Evolutionary conservation across 768 basidiomycete species (phyloP).

Genomic region (Pisolithus microcarpus): DNA sequence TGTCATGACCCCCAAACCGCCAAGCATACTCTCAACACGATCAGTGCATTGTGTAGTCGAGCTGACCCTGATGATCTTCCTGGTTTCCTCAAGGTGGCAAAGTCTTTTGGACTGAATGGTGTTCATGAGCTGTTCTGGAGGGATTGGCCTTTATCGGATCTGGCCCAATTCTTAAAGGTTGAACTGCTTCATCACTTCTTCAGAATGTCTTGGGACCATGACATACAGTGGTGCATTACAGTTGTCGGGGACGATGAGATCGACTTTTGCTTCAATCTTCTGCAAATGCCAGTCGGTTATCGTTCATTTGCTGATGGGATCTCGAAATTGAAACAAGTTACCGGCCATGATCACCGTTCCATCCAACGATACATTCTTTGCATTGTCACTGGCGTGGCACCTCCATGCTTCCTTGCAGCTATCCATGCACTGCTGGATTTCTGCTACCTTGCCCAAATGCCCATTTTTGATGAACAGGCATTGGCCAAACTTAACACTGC

Average conservation of each 20-base stretch:
- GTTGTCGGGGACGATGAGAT: conserved; percentile 27
- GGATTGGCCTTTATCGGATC: conserved; percentile 29
- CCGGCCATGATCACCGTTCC: conserved; percentile 32
- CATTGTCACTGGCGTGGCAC: conserved; percentile 28
- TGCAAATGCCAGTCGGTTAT: conserved; percentile 31
- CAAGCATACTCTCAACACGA: conserved; percentile 15
- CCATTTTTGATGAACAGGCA: conserved; percentile 16
- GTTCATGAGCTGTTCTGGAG: conserved; percentile 27
- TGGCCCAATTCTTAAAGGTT: conserved; percentile 25
- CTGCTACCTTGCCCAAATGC: conserved; percentile 30
- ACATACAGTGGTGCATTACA: conserved; percentile 31
- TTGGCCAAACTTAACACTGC: conserved; percentile 10
- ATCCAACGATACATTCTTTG: conserved; percentile 29
- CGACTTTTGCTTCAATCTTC: conserved; percentile 30
- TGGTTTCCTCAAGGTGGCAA: conserved; percentile 1
- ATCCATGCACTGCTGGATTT: conserved; percentile 33
- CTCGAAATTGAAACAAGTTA: conserved; percentile 34
- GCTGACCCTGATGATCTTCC: conserved; percentile 2
- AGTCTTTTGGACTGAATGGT: conserved; percentile 2
- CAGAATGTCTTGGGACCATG: conserved; percentile 34
- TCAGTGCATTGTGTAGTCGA: conserved; percentile 1
- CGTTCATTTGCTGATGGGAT: conserved; percentile 37
- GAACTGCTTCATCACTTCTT: conserved; percentile 36
- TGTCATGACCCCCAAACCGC: conserved; percentile 20
- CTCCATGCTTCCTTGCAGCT: conserved; percentile 22